Base-by-base conservation (phyloP, 257 asterid species). In the Petunia axillaris region DNA sequence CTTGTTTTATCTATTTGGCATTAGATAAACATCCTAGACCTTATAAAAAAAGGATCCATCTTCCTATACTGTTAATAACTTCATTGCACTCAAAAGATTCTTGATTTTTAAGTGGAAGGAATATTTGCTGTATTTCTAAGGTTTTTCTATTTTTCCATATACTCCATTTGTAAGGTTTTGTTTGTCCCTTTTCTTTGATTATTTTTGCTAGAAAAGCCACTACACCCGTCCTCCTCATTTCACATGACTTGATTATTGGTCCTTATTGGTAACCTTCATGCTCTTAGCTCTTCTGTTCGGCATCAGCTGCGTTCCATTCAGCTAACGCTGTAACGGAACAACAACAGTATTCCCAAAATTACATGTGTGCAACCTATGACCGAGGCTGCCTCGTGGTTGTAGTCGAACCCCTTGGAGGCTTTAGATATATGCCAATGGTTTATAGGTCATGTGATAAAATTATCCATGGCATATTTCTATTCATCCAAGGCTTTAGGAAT, bases 241-340 rank as follows among this genome's bases (percentile, higher is more conserved):
- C 43, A 63, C 68, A 63, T 63, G 68, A 10, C 13, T 63, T 63
- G 68, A 36, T 63, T 63, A 9, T 14, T 37, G 68, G 68, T 63
- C 39, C 68, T 63, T 63, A 2, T 15, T 3, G n/a, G 68, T 63
- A 63, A 36, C 68, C 68, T 63, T 36, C 10, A 63, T 63, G 44
- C 68, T 63, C 68, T 63, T 6, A 63, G 43, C 4, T 63, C 43
- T 63, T 63, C 7, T 63, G 68, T 63, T 63, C 36, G 7, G 68
- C 68, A 63, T 36, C 68, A 63, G 3, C 43, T 63, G 8, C 68
- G 37, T 63, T 36, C 39, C 68, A 9, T 36, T 63, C 37, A 36
- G 43, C 68, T 63, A 36, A 63, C 4, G n/a, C 37, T 63, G 43
- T 10, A 1, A 9, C 8, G 67, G 43, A 62, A 41, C 43, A 62